phyloP scores from a whole-genome alignment of 1,139 yeast genomes.

The Scheffersomyces parashehatae region DNA sequence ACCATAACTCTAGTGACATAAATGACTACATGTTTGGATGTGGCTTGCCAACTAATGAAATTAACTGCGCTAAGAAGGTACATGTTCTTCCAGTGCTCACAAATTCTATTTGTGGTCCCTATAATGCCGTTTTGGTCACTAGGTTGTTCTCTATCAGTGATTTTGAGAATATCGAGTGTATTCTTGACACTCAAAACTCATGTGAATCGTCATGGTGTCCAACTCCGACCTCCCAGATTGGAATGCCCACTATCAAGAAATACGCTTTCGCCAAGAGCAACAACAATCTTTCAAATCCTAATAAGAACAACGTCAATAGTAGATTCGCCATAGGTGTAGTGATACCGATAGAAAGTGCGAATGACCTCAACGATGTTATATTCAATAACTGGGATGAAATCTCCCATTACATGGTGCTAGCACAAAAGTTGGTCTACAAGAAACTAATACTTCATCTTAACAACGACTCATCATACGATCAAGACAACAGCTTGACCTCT shows the following conservation, averaged over 20 bases:
- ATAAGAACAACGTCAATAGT: conserved; percentile 26
- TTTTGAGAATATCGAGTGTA: conserved; percentile 10
- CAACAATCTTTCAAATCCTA: conserved; percentile 6
- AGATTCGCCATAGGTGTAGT: conserved; percentile 52
- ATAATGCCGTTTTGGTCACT: conserved; percentile 45
- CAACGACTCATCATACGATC: neutral
- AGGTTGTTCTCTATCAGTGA: conserved; percentile 46
- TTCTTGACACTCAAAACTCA: conserved; percentile 6
- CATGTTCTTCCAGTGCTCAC: conserved; percentile 48
- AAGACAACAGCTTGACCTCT: conserved; percentile 2
- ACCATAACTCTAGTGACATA: conserved; percentile 46
- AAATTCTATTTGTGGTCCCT: conserved; percentile 26
- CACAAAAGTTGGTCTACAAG: conserved; percentile 40
- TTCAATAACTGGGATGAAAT: conserved; percentile 53
- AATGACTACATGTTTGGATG: conserved; percentile 59
- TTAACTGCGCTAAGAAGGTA: conserved; percentile 45
- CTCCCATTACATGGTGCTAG: conserved; percentile 36
- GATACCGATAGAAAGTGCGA: conserved; percentile 41
- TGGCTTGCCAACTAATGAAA: conserved; percentile 53
- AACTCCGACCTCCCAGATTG: conserved; percentile 31
- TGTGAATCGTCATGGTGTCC: conserved; percentile 30
- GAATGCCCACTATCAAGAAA: conserved; percentile 7
- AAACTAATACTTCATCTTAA: conserved; percentile 30
- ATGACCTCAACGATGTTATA: conserved; percentile 39
- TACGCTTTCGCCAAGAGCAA: conserved; percentile 1